A percentile compares a stretch with the other conserved stretches of the same genome.
These are phyloP conservation scores for Hippophae tibetana DNA, from an alignment of 306 rosid genomes.

Conservation along the genomic window DNA sequence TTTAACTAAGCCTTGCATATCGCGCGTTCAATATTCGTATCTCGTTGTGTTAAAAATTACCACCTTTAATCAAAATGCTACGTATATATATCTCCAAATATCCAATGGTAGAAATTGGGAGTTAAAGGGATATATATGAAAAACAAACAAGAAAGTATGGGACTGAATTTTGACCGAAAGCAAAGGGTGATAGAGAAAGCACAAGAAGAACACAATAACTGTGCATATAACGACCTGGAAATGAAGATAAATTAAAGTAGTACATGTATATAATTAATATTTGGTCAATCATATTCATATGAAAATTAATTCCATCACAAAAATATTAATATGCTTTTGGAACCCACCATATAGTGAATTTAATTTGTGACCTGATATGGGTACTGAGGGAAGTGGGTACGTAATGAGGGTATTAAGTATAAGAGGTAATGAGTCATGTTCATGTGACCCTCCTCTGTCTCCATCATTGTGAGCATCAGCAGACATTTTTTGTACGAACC, in stretches of 20 bases:
- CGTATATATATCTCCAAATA: no score
- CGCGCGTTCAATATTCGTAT: no score
- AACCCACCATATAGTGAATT: conserved; percentile 24
- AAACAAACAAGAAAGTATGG: conserved; percentile 11
- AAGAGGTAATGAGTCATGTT: conserved; percentile 42
- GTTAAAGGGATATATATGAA: not conserved
- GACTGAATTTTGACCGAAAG: not conserved
- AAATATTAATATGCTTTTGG: conserved; percentile 22
- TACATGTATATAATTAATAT: conserved; percentile 11
- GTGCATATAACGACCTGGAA: conserved; percentile 11
- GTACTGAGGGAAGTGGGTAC: conserved; percentile 18
- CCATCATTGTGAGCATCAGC: conserved; percentile 29
- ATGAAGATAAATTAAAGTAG: conserved; percentile 35
- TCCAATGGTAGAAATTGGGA: not conserved
- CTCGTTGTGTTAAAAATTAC: no score
- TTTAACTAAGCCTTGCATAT: no score
- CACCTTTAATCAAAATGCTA: no score
- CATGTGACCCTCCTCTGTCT: conserved; percentile 56
- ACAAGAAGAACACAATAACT: not conserved
- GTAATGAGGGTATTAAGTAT: conserved; percentile 24
- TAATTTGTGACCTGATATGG: conserved; percentile 21
- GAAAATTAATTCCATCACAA: conserved; percentile 13
- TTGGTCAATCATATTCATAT: conserved; percentile 43
- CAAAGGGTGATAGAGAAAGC: not conserved
- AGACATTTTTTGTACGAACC: conserved; percentile 23